phyloP scores from a whole-genome alignment of 768 basidiomycete species.

The Mycena filopes region DNA sequence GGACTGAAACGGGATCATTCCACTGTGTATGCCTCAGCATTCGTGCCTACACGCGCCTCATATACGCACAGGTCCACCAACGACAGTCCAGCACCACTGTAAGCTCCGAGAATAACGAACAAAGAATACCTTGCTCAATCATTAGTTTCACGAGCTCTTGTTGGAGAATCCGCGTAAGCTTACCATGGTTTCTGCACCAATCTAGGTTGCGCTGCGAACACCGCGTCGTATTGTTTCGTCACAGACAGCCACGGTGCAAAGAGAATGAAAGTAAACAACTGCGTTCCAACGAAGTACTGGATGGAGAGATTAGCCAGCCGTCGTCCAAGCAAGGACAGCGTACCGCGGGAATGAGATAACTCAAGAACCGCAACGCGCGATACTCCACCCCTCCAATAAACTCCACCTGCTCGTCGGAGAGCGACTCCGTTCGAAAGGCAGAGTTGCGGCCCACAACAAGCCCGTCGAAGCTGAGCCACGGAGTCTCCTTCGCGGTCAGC shows the following conservation, averaged over 20 bases:
- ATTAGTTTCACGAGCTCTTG: too few relatives aligned
- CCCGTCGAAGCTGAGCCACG: slow-evolving; percentile 53
- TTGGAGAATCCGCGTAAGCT: too few relatives aligned
- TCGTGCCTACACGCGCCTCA: too few relatives aligned
- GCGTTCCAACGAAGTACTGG: slow-evolving; percentile 73
- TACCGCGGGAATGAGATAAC: slow-evolving; percentile 60
- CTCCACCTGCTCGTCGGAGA: slow-evolving; percentile 76
- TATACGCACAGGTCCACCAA: slow-evolving; percentile 65
- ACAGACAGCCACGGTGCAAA: slow-evolving; percentile 70
- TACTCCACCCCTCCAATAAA: slow-evolving; percentile 84
- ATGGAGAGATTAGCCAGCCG: slow-evolving; percentile 42
- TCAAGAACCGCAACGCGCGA: slow-evolving; percentile 64
- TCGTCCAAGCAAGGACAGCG: slow-evolving; percentile 37
- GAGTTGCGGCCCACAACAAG: slow-evolving; percentile 71
- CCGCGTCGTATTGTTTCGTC: slow-evolving; percentile 57
- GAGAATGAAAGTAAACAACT: slow-evolving; percentile 66
- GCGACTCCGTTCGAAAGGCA: slow-evolving; percentile 59
- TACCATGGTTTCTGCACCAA: slow-evolving; percentile 69
- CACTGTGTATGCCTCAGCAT: too few relatives aligned
- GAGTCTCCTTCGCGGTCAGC: slow-evolving; percentile 42
- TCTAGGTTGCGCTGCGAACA: slow-evolving; percentile 60
- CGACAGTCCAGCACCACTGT: slow-evolving; percentile 78
- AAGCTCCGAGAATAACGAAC: slow-evolving; percentile 60
- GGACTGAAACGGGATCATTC: slow-evolving; percentile 77
- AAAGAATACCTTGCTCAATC: slow-evolving; percentile 51